A percentile compares a stretch with the other conserved stretches of the same genome.
Conservation (phyloP, 352 stramenopile genomes). For the Pythium coloratum region DNA sequence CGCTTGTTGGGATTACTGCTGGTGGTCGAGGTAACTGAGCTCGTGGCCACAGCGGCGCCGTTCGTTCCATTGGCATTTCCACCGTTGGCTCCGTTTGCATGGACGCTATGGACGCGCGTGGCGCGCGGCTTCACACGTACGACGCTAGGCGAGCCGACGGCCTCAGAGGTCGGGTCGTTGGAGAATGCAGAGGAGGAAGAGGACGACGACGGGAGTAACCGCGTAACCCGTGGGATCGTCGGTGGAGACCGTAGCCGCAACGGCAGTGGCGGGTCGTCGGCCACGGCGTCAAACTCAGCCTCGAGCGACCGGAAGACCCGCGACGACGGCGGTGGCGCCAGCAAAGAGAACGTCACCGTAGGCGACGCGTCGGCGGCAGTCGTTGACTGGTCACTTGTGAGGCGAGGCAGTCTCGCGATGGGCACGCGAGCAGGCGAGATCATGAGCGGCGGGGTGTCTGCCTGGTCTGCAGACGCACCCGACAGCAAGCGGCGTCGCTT, state of each 20-base stretch:
- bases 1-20: background rate
- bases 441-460: conserved; percentile 15
- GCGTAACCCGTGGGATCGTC: conserved; percentile 44
- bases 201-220: conserved; percentile 21
- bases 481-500: conserved; percentile 30
- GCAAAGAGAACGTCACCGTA: conserved; percentile 29
- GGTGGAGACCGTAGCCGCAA: conserved; percentile 46
- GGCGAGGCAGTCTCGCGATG: conserved; percentile 6
- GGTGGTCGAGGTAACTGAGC: background rate
- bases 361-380: conserved; percentile 13
- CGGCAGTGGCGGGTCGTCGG: conserved; percentile 47
- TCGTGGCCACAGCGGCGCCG: background rate
- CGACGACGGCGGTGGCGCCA: conserved; percentile 3
- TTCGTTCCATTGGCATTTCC: background rate
- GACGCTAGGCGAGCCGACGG: background rate
- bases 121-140: conserved; percentile 26
- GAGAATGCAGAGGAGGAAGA: background rate
- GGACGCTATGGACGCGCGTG: conserved; percentile 24
- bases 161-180: background rate
- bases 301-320: conserved; percentile 65
- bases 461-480: background rate
- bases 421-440: conserved; percentile 18
- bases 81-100: background rate
- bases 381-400: conserved; percentile 1
- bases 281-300: conserved; percentile 62